phyloP scores from a whole-genome alignment of 768 basidiomycete genomes.

The Amanita pallidorosea region DNA sequence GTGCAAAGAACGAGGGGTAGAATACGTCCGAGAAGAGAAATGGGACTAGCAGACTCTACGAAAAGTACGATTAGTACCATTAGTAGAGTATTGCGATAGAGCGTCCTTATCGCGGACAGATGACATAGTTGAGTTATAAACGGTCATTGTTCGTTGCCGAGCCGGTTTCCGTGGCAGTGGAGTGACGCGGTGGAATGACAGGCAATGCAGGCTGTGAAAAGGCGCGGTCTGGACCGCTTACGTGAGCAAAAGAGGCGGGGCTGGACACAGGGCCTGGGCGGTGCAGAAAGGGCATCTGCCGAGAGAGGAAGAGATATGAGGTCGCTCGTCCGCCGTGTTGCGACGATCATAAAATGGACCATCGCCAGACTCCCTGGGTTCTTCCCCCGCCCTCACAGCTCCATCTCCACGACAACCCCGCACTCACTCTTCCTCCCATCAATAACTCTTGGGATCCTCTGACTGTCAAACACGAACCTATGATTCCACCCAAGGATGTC shows the following conservation, averaged over 20 bases:
- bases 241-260: neutral
- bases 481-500: neutral
- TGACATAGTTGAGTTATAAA: too few relatives aligned
- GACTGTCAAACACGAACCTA: neutral
- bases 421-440: constrained; percentile 4
- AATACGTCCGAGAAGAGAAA: too few relatives aligned
- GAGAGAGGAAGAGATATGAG: neutral
- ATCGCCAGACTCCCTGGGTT: constrained; percentile 1
- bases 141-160: too few relatives aligned
- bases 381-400: constrained; percentile 6
- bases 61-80: too few relatives aligned
- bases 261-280: neutral
- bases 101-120: too few relatives aligned
- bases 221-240: neutral
- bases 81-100: too few relatives aligned
- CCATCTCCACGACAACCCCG: neutral
- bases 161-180: too few relatives aligned
- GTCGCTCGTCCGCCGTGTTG: neutral
- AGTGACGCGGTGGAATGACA: too few relatives aligned
- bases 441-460: neutral
- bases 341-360: neutral
- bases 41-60: too few relatives aligned
- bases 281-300: too few relatives aligned
- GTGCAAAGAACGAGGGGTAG: too few relatives aligned
- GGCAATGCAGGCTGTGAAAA: neutral